Evolutionary conservation across 2,329 filamentous ascomycete genomes (phyloP).

Genomic region (Juglanconis sp.): DNA sequence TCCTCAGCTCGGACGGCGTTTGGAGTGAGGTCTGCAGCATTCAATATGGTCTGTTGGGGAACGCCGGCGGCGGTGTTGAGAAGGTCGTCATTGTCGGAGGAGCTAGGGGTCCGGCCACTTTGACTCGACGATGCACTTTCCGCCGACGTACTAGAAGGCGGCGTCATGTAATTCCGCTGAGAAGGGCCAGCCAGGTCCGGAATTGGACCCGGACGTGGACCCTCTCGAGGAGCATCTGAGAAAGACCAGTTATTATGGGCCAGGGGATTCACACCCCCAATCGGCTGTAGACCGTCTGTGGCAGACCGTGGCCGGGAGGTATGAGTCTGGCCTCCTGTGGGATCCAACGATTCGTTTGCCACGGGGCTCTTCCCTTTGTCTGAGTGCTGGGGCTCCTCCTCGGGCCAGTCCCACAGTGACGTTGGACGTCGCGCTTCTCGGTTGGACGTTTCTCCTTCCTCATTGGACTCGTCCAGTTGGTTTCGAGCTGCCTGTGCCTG

Average conservation of each 20-base stretch:
- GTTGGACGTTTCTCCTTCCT: slow-evolving; percentile 11
- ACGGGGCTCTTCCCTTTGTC: slow-evolving; percentile 13
- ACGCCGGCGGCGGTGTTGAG: background rate
- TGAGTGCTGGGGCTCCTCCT: background rate
- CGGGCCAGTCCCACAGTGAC: slow-evolving; percentile 18
- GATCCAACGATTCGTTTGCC: background rate
- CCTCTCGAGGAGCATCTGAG: slow-evolving; percentile 25
- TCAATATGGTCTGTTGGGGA: background rate
- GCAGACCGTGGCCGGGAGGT: slow-evolving; percentile 46
- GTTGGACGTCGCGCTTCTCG: background rate
- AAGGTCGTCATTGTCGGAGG: slow-evolving; percentile 8
- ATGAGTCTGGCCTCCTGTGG: slow-evolving; percentile 14
- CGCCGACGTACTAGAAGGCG: slow-evolving; percentile 17
- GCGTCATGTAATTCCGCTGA: slow-evolving; percentile 13
- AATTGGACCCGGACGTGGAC: background rate
- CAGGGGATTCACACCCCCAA: slow-evolving; percentile 46
- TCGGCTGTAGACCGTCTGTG: slow-evolving; percentile 53
- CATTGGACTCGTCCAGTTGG: background rate
- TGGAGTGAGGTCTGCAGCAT: background rate
- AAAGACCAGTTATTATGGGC: slow-evolving; percentile 63
- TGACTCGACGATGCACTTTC: slow-evolving; percentile 17
- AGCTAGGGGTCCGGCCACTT: slow-evolving; percentile 12
- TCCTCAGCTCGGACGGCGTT: background rate
- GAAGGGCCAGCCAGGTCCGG: slow-evolving; percentile 1
- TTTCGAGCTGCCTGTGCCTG: slow-evolving; percentile 29